Base-by-base conservation (phyloP, 495 filamentous ascomycete genomes). In the Penicillium samsonianum region DNA sequence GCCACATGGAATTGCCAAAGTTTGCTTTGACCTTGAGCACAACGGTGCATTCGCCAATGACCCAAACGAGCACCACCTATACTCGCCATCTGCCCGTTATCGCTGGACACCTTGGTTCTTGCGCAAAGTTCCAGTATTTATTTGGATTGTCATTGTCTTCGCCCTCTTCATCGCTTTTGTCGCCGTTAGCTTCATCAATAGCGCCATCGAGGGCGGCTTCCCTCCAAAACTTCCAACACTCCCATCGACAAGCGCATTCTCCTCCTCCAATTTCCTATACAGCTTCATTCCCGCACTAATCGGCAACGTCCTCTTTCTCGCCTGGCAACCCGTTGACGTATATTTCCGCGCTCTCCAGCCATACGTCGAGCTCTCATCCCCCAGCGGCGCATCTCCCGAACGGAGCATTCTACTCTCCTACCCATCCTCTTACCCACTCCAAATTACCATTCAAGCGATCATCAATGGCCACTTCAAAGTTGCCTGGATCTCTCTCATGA, bases 241-340 rank as follows among this genome's bases (percentile, higher is more conserved):
- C 1, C 86, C 90, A 7, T 80, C 79, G 12, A 62, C 73, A 0
- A 76, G 74, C 33, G 90, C 87, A 33, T 96, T 92, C 67, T 94
- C 90, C 5, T 74, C 90, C 2, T 89, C 91, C 45, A 88, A 95
- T 71, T 96, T 96, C 76, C 73, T 95, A 49, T 96, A 90, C 78
- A 87, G 84, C 68, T 94, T 96, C 68, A 60, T 96, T 50, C 92
- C 92, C 0, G 84, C 86, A 1, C 55, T 91, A 2, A 77, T 95
- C 16, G 92, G 88, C 20, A 87, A 88, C 62, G 53, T 90, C 25
- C 70, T 92, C 23, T 92, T 90, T 72, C 86, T 96, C 43, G 74
- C 81, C 53, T 90, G 89, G 76, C 89, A 92, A 58, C 78, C 87
- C 12, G 80, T 96, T 56, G 90, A 95, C 69, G 76, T 86, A 55